A percentile compares a stretch with the other conserved stretches of the same genome.
These are phyloP conservation scores for Pleurotus pulmonarius DNA, from an alignment of 768 basidiomycete species.

Conservation along the genomic window DNA sequence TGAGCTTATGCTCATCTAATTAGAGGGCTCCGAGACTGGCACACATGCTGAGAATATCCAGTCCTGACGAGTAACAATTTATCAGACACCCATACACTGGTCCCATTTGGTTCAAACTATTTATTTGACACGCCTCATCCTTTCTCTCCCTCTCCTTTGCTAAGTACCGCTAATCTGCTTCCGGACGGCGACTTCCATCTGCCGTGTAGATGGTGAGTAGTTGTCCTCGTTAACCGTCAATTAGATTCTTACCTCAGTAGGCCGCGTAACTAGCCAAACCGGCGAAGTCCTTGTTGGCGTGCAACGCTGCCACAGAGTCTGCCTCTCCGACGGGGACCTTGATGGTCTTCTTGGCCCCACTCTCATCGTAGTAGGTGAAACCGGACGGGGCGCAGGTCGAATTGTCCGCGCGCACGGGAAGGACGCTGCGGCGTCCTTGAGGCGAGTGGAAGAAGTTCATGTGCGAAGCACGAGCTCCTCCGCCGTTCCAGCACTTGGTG, in stretches of 20 bases:
- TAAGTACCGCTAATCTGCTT: no score
- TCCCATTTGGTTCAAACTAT: no score
- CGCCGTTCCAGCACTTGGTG: constrained; percentile 5
- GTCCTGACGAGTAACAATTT: no score
- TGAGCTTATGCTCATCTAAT: no score
- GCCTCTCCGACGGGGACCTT: background rate
- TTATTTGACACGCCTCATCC: no score
- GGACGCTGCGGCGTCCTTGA: background rate
- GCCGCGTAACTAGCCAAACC: background rate
- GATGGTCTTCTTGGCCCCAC: background rate
- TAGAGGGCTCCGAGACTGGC: no score
- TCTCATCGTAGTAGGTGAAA: background rate
- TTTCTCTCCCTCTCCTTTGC: no score
- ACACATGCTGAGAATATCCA: no score
- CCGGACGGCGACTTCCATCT: no score
- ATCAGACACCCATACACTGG: no score
- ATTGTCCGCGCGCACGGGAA: background rate
- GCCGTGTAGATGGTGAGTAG: no score
- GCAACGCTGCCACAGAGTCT: background rate
- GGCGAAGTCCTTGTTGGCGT: background rate
- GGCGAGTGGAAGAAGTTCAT: constrained; percentile 9
- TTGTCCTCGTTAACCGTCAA: no score
- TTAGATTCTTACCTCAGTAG: background rate
- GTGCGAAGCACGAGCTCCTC: constrained; percentile 3
- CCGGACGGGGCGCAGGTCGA: background rate